These are phyloP conservation scores for Aspergillus aculeatus DNA, from an alignment of 2,329 filamentous ascomycete species.

Conservation along the genomic window DNA sequence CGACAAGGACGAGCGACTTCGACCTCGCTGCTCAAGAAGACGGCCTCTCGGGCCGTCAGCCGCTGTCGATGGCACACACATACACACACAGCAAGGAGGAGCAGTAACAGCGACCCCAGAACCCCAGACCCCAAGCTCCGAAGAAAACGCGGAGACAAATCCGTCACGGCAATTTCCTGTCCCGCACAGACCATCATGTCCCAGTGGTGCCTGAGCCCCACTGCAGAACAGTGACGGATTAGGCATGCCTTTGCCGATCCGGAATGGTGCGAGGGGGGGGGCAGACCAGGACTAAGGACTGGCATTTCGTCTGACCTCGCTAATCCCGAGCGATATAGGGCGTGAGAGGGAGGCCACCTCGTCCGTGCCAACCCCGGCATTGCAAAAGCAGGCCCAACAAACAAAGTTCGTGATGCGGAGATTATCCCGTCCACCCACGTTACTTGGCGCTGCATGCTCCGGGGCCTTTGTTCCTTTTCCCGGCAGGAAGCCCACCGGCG, in stretches of 20 bases:
- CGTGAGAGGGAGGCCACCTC: background rate
- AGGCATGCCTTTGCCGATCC: background rate
- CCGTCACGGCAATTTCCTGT: constrained; percentile 10
- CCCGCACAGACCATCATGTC: background rate
- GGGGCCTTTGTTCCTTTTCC: background rate
- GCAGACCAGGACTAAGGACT: background rate
- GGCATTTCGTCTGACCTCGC: background rate
- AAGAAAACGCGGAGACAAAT: constrained; percentile 8
- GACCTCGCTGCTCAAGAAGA: background rate
- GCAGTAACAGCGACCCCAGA: background rate
- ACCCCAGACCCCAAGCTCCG: background rate
- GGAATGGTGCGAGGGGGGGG: background rate
- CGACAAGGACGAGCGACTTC: background rate
- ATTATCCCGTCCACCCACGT: constrained; percentile 6
- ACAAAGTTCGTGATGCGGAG: constrained; percentile 1
- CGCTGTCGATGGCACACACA: background rate
- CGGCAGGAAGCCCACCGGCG: background rate
- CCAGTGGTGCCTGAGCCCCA: background rate
- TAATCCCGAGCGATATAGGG: background rate
- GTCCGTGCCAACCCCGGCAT: background rate
- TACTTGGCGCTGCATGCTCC: background rate
- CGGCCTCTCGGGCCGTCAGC: constrained; percentile 8
- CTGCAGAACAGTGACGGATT: background rate
- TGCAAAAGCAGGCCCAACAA: background rate
- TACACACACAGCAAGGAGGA: background rate